These are phyloP conservation scores for Chrysoporthe deuterocubensis DNA, from an alignment of 2,329 filamentous ascomycete species.

Conservation along the genomic window DNA sequence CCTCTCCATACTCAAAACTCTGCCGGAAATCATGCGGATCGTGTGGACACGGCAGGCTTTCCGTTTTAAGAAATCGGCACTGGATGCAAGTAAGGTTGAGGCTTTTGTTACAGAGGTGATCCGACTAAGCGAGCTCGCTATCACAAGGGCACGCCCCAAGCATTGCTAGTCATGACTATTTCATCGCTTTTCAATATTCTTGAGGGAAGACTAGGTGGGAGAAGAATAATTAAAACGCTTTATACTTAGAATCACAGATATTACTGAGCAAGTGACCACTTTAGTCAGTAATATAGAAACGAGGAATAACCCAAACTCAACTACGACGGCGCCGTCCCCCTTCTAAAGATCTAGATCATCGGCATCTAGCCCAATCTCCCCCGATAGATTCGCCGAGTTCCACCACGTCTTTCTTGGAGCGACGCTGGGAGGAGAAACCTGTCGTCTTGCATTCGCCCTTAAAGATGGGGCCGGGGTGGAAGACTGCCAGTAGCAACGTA, in stretches of 20 bases:
- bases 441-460: background rate
- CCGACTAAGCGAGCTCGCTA: background rate
- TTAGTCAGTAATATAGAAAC: background rate
- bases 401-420: background rate
- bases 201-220: background rate
- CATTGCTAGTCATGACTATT: background rate
- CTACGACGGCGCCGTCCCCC: background rate
- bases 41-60: background rate
- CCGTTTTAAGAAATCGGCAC: slow-evolving; percentile 7
- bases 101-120: background rate
- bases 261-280: background rate
- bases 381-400: background rate
- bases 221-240: background rate
- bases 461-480: background rate
- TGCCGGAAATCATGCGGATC: background rate
- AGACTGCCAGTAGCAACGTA: background rate
- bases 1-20: slow-evolving; percentile 46
- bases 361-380: background rate
- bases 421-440: background rate
- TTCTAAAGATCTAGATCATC: background rate
- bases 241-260: background rate
- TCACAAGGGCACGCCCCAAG: background rate
- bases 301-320: background rate
- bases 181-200: background rate
- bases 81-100: slow-evolving; percentile 25